These are phyloP conservation scores for Podospora bellae-mahoneyi DNA, from an alignment of 495 filamentous ascomycete genomes.

Conservation along the genomic window DNA sequence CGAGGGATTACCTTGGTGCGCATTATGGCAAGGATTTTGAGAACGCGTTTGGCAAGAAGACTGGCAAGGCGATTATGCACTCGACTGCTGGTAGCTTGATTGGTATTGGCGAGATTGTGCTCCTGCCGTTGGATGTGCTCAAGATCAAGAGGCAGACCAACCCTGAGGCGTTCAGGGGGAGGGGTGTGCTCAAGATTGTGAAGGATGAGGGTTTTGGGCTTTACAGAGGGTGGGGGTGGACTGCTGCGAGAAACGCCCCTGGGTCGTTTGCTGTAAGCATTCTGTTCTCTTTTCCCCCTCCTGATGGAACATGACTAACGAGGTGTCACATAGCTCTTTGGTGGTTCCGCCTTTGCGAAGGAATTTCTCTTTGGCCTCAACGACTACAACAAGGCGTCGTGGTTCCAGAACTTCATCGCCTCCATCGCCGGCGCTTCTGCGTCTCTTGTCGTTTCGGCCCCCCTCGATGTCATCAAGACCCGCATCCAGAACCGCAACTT, in stretches of 20 bases:
- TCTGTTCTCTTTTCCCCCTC: constrained; percentile 7
- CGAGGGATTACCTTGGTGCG: constrained; percentile 79
- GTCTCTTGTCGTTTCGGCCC: constrained; percentile 88
- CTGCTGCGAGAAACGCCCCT: constrained; percentile 92
- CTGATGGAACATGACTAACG: not conserved
- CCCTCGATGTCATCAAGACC: constrained; percentile 98
- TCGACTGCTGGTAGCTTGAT: constrained; percentile 94
- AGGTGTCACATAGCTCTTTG: constrained; percentile 68
- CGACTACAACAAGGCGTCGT: constrained; percentile 95
- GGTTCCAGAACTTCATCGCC: constrained; percentile 95
- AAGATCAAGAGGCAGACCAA: constrained; percentile 99
- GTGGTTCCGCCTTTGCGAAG: constrained; percentile 96
- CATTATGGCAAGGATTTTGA: constrained; percentile 84
- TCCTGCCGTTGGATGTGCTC: constrained; percentile 91
- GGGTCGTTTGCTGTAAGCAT: constrained; percentile 88
- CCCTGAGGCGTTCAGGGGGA: constrained; percentile 93
- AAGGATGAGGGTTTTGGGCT: constrained; percentile 92
- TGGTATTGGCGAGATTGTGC: constrained; percentile 93
- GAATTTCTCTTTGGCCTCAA: constrained; percentile 81
- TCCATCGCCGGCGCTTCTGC: constrained; percentile 92
- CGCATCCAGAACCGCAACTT: constrained; percentile 99
- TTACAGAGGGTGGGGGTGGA: constrained; percentile 97
- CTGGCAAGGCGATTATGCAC: constrained; percentile 96
- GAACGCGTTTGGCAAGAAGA: constrained; percentile 86
- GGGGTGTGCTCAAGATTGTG: constrained; percentile 85